phyloP scores from a whole-genome alignment of 306 rosid genomes.

The Malus asiatica region DNA sequence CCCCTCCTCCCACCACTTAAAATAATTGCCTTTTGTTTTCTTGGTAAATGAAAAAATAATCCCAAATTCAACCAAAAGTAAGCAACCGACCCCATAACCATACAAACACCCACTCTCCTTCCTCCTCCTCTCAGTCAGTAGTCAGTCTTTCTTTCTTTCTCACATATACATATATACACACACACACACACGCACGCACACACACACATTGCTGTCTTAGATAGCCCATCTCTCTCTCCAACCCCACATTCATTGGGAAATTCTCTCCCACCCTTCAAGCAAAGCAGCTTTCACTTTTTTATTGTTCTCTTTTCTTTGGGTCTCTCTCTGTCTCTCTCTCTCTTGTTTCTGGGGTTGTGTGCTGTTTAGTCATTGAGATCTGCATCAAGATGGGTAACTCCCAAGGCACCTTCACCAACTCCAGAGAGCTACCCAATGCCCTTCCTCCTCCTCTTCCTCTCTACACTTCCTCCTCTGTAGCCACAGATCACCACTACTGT shows the following conservation, averaged over 20 bases:
- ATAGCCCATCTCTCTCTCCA: background rate
- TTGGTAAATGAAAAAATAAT: background rate
- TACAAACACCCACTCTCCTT: background rate
- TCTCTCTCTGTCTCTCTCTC: background rate
- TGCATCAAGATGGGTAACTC: conserved; percentile 46
- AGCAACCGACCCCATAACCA: conserved; percentile 11
- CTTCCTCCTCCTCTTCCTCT: background rate
- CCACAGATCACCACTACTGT: conserved; percentile 26
- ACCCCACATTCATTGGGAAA: conserved; percentile 6
- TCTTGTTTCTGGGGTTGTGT: conserved; percentile 42
- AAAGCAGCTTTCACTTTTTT: conserved; percentile 46
- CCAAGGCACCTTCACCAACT: conserved; percentile 30
- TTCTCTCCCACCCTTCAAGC: conserved; percentile 65
- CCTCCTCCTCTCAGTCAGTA: background rate
- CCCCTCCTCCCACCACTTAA: background rate
- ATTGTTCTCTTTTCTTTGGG: background rate
- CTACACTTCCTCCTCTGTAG: conserved; percentile 11
- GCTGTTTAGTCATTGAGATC: conserved; percentile 45
- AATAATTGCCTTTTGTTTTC: background rate
- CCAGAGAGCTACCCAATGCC: conserved; percentile 24
- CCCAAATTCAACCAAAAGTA: background rate
- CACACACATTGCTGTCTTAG: background rate
- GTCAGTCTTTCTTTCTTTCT: background rate
- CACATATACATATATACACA: background rate
- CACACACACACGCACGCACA: no score